A percentile compares a stretch with the other conserved stretches of the same genome.
phyloP scores from a whole-genome alignment of 192 early-diverging fungal genomes.

The Umbelopsis sp. region DNA sequence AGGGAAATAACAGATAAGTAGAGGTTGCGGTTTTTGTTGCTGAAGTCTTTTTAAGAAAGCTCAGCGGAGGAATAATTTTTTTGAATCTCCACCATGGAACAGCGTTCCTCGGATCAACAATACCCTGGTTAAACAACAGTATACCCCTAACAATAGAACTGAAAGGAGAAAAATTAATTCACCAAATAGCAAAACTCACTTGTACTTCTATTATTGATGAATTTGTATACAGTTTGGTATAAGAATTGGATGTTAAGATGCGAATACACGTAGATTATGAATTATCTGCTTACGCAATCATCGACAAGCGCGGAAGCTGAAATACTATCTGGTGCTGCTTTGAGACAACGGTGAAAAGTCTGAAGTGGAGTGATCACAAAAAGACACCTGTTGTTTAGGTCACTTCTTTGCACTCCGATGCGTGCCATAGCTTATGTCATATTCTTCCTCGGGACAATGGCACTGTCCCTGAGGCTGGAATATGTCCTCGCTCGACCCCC shows the following conservation, averaged over 20 bases:
- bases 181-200: too few relatives aligned
- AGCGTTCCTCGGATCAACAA: slow-evolving; percentile 5
- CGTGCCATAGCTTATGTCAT: background rate
- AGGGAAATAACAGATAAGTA: background rate
- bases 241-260: too few relatives aligned
- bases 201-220: too few relatives aligned
- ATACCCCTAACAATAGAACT: too few relatives aligned
- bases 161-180: too few relatives aligned
- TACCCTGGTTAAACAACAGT: background rate
- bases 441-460: background rate
- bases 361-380: background rate
- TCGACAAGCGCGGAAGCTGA: background rate
- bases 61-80: background rate
- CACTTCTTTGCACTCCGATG: background rate
- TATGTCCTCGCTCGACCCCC: background rate
- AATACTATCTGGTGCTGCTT: too few relatives aligned
- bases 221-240: too few relatives aligned
- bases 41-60: background rate
- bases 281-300: slow-evolving; percentile 1
- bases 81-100: slow-evolving; percentile 7
- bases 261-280: background rate
- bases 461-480: background rate
- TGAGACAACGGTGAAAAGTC: background rate
- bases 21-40: background rate
- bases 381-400: background rate